Conservation (phyloP, 768 basidiomycete species). For the Kwoniella bestiolae region DNA sequence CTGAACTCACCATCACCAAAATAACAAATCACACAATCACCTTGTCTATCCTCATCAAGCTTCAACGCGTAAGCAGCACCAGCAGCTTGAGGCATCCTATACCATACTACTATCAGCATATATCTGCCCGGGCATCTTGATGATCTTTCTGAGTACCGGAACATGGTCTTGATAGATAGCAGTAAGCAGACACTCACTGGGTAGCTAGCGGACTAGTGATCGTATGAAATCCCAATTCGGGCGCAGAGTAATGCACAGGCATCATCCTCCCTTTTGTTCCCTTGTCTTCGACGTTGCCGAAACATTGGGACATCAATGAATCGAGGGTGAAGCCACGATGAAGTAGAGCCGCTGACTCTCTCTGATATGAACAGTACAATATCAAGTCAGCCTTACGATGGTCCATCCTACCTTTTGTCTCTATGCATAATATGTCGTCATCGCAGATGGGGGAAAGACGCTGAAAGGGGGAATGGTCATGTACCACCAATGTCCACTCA, state of each 20-base stretch:
- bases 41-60: constrained; percentile 70
- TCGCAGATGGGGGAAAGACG: no score
- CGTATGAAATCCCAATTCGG: constrained; percentile 83
- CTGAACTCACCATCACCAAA: constrained; percentile 76
- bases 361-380: constrained; percentile 6
- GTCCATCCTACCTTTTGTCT: background rate
- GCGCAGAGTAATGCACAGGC: constrained; percentile 93
- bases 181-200: constrained; percentile 64
- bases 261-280: constrained; percentile 87
- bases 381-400: background rate
- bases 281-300: constrained; percentile 79
- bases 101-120: constrained; percentile 10
- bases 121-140: no score
- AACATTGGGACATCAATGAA: constrained; percentile 87
- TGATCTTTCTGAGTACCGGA: no score
- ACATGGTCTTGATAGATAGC: background rate
- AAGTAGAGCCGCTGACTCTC: constrained; percentile 70
- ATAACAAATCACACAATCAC: constrained; percentile 80
- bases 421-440: no score
- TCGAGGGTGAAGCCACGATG: constrained; percentile 83
- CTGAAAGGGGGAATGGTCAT: background rate
- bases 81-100: constrained; percentile 69
- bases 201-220: constrained; percentile 93
- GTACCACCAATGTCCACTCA: constrained; percentile 54
- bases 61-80: constrained; percentile 89